These are phyloP conservation scores for Triglochin maritima DNA, from an alignment of 106 monocot species.

Conservation along the genomic window DNA sequence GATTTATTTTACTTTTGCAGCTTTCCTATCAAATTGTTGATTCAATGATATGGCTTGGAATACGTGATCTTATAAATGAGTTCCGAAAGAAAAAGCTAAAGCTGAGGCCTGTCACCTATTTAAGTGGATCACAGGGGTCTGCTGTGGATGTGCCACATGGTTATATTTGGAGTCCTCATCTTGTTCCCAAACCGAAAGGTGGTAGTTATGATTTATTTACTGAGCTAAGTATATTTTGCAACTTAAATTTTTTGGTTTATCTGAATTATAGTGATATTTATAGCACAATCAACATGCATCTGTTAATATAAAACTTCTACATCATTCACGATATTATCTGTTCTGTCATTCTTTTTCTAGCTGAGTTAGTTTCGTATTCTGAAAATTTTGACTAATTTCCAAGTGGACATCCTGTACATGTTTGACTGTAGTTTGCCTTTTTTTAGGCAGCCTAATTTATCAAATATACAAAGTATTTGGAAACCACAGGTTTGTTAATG, in stretches of 20 bases:
- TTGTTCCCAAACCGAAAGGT: conserved; percentile 29
- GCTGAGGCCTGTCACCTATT: conserved; percentile 27
- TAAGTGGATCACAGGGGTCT: conserved; percentile 14
- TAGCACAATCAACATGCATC: too few relatives aligned
- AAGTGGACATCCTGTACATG: too few relatives aligned
- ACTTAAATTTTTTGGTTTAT: neutral
- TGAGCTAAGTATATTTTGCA: too few relatives aligned
- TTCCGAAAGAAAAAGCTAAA: conserved; percentile 27
- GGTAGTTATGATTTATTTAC: neutral
- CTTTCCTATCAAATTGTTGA: conserved; percentile 26
- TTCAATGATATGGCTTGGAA: conserved; percentile 30
- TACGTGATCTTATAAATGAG: conserved; percentile 24
- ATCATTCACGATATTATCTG: too few relatives aligned
- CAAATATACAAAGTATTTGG: too few relatives aligned
- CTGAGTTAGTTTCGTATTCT: too few relatives aligned
- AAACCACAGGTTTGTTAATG: too few relatives aligned
- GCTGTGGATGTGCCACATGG: conserved; percentile 13
- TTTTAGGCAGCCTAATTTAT: neutral
- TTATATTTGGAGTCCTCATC: conserved; percentile 28
- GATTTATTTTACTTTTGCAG: too few relatives aligned
- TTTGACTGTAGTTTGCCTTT: neutral
- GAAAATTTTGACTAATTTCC: too few relatives aligned
- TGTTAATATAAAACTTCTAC: too few relatives aligned
- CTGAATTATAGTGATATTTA: neutral
- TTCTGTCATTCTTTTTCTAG: too few relatives aligned